Percentiles rank a stretch among this genome's conserved stretches.
phyloP scores from a whole-genome alignment of 305 asterid species.

The Plantago coronopus region DNA sequence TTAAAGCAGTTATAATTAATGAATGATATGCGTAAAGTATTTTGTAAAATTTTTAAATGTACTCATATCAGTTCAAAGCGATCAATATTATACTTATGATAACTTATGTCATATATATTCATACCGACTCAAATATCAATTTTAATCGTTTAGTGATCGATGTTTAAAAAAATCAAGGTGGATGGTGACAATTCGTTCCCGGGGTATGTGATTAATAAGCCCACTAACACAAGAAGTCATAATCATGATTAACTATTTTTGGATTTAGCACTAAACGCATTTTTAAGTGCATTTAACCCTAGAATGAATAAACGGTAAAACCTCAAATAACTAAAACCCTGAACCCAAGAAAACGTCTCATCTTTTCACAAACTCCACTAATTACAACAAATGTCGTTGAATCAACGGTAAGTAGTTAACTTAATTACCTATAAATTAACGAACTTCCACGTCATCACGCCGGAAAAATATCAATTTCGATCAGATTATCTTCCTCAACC shows the following conservation, averaged over 20 bases:
- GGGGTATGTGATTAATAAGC: too few species aligned
- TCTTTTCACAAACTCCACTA: slow-evolving; percentile 18
- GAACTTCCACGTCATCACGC: slow-evolving; percentile 27
- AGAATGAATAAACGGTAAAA: slow-evolving; percentile 27
- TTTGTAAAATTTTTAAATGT: too few species aligned
- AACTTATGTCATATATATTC: too few species aligned
- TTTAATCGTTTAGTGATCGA: too few species aligned
- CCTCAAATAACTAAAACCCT: slow-evolving; percentile 29
- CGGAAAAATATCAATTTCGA: slow-evolving; percentile 71
- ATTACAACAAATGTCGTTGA: slow-evolving; percentile 25
- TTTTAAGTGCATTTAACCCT: slow-evolving; percentile 3
- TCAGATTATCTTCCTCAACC: slow-evolving; percentile 71
- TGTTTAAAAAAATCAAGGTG: too few species aligned
- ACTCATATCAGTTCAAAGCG: too few species aligned
- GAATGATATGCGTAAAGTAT: too few species aligned
- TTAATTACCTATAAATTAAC: slow-evolving; percentile 28
- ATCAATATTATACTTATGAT: too few species aligned
- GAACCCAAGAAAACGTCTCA: slow-evolving; percentile 30
- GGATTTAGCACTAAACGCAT: slow-evolving; percentile 29
- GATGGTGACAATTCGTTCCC: too few species aligned
- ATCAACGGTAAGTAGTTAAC: too few species aligned
- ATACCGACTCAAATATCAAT: too few species aligned
- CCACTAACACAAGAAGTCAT: neutral
- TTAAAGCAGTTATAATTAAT: too few species aligned
- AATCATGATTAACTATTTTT: slow-evolving; percentile 25